Evolutionary conservation across 31 red algal species (phyloP).

Genomic region (Asparagopsis taxiformis): DNA sequence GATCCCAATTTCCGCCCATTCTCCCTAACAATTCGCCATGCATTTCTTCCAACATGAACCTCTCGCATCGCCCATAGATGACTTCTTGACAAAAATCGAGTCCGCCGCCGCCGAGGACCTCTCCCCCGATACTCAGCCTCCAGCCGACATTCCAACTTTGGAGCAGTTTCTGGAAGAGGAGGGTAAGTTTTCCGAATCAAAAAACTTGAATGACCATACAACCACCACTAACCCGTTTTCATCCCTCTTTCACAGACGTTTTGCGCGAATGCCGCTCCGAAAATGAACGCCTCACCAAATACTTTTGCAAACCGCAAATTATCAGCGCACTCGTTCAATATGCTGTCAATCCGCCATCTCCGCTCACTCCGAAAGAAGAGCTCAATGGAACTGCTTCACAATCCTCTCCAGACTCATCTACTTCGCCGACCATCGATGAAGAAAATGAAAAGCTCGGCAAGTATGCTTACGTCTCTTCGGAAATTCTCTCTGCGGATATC

Average conservation of each 20-base stretch:
- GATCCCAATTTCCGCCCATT: conserved; percentile 1
- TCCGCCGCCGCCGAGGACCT: not conserved
- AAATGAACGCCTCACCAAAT: conserved; percentile 55
- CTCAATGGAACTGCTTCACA: not conserved
- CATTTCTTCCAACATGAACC: conserved; percentile 12
- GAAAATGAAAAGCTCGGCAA: conserved; percentile 40
- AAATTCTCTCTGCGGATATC: conserved; percentile 61
- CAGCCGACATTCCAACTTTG: conserved; percentile 6
- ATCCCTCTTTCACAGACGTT: conserved; percentile 20
- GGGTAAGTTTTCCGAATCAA: too few relatives aligned
- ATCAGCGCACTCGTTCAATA: conserved; percentile 18
- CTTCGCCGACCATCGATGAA: conserved; percentile 1
- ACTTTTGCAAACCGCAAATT: conserved; percentile 30
- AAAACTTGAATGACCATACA: too few relatives aligned
- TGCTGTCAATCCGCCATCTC: conserved; percentile 20
- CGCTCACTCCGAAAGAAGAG: not conserved
- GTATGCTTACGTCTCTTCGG: conserved; percentile 57
- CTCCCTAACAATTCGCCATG: conserved; percentile 15
- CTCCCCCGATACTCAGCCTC: not conserved
- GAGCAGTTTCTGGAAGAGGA: conserved; percentile 16
- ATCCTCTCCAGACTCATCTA: not conserved
- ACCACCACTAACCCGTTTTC: not conserved
- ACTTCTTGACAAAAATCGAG: conserved; percentile 28
- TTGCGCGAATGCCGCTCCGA: conserved; percentile 65
- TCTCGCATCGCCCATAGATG: conserved; percentile 28